phyloP scores from a whole-genome alignment of 805 yeast species.

The Saccharomycopsis sp. region DNA sequence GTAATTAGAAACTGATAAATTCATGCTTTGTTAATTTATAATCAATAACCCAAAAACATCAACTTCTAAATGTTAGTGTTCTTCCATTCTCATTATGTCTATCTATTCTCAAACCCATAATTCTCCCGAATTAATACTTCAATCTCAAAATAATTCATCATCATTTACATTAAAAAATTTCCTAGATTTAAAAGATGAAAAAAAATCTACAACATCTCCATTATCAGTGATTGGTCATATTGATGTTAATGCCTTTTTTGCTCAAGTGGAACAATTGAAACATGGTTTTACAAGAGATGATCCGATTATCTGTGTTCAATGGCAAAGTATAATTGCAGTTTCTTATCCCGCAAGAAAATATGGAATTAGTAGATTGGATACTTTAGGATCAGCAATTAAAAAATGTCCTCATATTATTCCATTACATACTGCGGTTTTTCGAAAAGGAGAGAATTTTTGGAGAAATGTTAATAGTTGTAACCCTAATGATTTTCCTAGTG shows the following conservation, averaged over 20 bases:
- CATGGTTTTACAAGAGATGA: slow-evolving; percentile 52
- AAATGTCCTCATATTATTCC: slow-evolving; percentile 70
- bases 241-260: slow-evolving; percentile 92
- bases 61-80: too few species aligned
- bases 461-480: slow-evolving; percentile 41
- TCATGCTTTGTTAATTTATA: not conserved
- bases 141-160: too few species aligned
- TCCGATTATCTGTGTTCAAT: slow-evolving; percentile 92
- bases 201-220: slow-evolving; percentile 49
- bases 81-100: not conserved
- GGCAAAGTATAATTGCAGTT: slow-evolving; percentile 86
- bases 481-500: slow-evolving; percentile 44
- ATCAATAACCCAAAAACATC: too few species aligned
- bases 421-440: slow-evolving; percentile 91
- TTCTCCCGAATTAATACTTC: slow-evolving; percentile 23
- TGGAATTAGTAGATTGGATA: slow-evolving; percentile 75
- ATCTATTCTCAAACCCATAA: not conserved
- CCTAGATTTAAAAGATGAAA: slow-evolving; percentile 34
- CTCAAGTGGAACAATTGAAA: slow-evolving; percentile 83
- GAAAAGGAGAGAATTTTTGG: slow-evolving; percentile 81
- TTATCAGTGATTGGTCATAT: slow-evolving; percentile 74
- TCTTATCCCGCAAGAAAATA: slow-evolving; percentile 79
- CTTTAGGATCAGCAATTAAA: slow-evolving; percentile 50
- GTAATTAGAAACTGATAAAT: not conserved
- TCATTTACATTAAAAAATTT: slow-evolving; percentile 44